Percentiles rank a stretch among this genome's conserved stretches.
Evolutionary conservation across 106 monocot genomes (phyloP).

Genomic region (Narthecium ossifragum): DNA sequence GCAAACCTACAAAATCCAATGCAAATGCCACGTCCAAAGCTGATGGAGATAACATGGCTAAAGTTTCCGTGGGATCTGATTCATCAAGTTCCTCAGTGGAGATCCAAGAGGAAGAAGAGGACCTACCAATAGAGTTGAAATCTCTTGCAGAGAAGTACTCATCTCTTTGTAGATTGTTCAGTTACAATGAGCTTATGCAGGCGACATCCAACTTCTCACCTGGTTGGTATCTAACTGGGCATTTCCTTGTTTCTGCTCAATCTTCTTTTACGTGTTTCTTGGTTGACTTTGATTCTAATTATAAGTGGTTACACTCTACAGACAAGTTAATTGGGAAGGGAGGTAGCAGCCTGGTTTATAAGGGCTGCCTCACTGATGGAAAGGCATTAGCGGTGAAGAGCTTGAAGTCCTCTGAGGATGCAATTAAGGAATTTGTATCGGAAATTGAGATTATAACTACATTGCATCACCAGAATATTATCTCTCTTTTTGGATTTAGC

Average conservation of each 20-base stretch:
- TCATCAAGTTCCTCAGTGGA: background rate
- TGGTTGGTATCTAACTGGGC: slow-evolving; percentile 18
- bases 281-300: slow-evolving; percentile 3
- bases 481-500: slow-evolving; percentile 69
- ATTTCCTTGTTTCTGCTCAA: background rate
- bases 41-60: slow-evolving; percentile 12
- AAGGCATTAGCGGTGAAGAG: slow-evolving; percentile 68
- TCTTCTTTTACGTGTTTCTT: background rate
- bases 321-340: slow-evolving; percentile 68
- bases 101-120: slow-evolving; percentile 11
- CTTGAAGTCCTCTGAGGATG: slow-evolving; percentile 43
- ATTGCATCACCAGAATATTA: slow-evolving; percentile 60
- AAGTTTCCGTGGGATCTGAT: slow-evolving; percentile 4
- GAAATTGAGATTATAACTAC: slow-evolving; percentile 69
- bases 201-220: slow-evolving; percentile 63
- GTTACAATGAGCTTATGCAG: slow-evolving; percentile 38
- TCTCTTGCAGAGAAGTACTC: slow-evolving; percentile 45
- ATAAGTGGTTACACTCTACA: slow-evolving; percentile 8
- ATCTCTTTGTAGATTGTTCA: slow-evolving; percentile 59
- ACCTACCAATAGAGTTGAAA: slow-evolving; percentile 32
- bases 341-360: slow-evolving; percentile 67
- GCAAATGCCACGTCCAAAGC: slow-evolving; percentile 1
- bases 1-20: slow-evolving; percentile 16
- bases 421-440: slow-evolving; percentile 44
- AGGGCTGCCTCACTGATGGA: slow-evolving; percentile 33